A percentile compares a stretch with the other conserved stretches of the same genome.
Conservation (phyloP, 75 land plant genomes). For the Adiantum capillusveneris region DNA sequence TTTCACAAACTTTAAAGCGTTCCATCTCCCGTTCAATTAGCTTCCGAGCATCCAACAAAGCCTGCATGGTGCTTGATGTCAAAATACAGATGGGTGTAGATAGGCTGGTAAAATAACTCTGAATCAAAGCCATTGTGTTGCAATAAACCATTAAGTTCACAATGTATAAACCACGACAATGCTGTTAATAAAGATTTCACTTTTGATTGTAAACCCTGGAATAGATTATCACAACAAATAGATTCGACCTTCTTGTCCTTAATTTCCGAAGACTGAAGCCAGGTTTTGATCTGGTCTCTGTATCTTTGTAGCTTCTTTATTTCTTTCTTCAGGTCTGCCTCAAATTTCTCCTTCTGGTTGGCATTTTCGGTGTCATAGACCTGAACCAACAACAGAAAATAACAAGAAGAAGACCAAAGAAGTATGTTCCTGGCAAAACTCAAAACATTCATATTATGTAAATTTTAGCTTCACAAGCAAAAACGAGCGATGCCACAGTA, state of each 20-base stretch:
- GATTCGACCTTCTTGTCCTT: conserved; percentile 84
- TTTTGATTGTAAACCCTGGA: no score
- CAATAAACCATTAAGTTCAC: no score
- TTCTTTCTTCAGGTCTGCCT: conserved; percentile 97
- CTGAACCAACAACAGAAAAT: conserved; percentile 25
- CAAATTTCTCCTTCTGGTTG: conserved; percentile 99
- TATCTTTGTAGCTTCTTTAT: conserved; percentile 97
- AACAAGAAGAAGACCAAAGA: no score
- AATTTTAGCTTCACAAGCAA: no score
- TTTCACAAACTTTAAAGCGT: conserved; percentile 92
- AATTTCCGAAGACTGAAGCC: conserved; percentile 98
- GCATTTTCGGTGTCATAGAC: conserved; percentile 97
- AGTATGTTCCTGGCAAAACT: no score
- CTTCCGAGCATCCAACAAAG: conserved; percentile 93
- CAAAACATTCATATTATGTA: no score
- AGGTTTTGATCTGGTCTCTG: conserved; percentile 94
- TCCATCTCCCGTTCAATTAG: conserved; percentile 94
- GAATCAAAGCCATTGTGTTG: no score
- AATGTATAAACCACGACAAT: no score
- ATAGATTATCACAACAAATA: no score
- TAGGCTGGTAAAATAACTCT: background rate
- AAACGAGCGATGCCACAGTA: no score
- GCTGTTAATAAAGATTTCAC: no score
- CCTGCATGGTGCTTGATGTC: conserved; percentile 35
- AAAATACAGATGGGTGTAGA: background rate